Evolutionary conservation across 352 stramenopile genomes (phyloP), one percentile per base, ranked within the genome.

Genomic region (Aphanomyces cochlioides): DNA sequence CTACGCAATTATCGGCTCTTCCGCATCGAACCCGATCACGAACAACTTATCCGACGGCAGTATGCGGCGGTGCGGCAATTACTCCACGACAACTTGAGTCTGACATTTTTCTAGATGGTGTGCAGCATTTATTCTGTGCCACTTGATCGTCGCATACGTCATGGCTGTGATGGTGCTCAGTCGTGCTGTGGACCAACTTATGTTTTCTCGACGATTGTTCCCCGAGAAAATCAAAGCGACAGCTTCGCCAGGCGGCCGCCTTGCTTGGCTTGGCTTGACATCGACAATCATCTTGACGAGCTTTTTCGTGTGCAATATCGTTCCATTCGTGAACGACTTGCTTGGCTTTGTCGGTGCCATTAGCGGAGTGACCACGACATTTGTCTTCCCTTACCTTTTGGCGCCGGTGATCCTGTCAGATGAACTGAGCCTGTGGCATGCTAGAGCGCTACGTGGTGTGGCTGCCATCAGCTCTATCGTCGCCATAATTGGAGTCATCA

Each of bases 121-220:
- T 41, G 21, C 36, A n/a, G 38, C 40, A 10, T 70, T 70, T 41
- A 56, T 70, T 8, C 37, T 70, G 15, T 63, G 64, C 40, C 64
- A 70, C 40, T 48, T 70, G 15, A 34, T 70, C 15, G 64, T 70
- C n/a, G 64, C 64, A 8, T 70, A 70, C 47, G 64, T 70, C 43
- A 70, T 70, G 64, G 64, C 64, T 8, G 64, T 70, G 17, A 70
- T 70, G 64, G 64, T 70, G 3, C 64, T 70, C 7, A 50, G 47
- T 8, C 64, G 64, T 7, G 47, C 19, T 5, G 40, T 70, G 5
- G 64, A 70, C 19, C 10, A 48, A n/a, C 43, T 7, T 5, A 1
- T 70, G 0, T 61, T 63, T 34, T 37, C 34, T 15, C 45, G 45
- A 10, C 19, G 47, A 17, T 36, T 19, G 40, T 47, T 63, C 28